Evolutionary conservation across 139 green algal species (phyloP), one percentile per base, ranked within the genome.

Genomic region (Haematococcus lacustris): DNA sequence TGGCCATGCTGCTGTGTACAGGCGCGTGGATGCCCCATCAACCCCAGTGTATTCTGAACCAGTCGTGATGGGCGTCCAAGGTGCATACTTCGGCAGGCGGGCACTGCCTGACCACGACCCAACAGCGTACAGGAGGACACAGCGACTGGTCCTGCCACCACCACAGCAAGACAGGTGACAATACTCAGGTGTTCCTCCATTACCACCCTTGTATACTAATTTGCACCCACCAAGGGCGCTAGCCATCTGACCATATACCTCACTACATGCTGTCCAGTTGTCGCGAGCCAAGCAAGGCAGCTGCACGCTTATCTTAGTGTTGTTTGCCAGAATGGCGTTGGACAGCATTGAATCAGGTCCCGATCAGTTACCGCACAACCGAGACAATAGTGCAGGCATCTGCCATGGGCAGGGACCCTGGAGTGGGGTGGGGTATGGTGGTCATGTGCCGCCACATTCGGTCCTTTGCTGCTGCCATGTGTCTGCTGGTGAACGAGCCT

Each of bases 31-130:
- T 51, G 39, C 39, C 38, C n/a, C 66, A 23, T 28, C 6, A 28
- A 26, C 66, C 21, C 37, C 40, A 37, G 37, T 13, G 21, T 85
- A 85, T 30, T 68, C 71, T 0, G 79, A 85, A 53, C 79, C 79
- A 0, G 47, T 70, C 0, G 73, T 85, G 2, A 28, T 71, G 26
- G 79, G 79, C 13, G 75, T 51, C 1, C 68, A 85, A 37, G 7
- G 23, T 0, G 59, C 60, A 38, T 70, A 71, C 66, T 74, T 38
- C 39, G 6, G 21, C 1, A n/a, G 47, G 13, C 35, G 73, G 39
- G 73, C 73, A 2, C 26, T 59, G 26, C 47, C 33, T 1, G 71
- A 6, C 5, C 53, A 51, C 1, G 41, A 73, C 1, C 40, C 41
- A 0, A 25, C 4, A 1, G n/a, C 35, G 1, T 84, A 76, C 60